phyloP scores from a whole-genome alignment of 768 basidiomycete genomes.

The Cystofilobasidium ferigula region DNA sequence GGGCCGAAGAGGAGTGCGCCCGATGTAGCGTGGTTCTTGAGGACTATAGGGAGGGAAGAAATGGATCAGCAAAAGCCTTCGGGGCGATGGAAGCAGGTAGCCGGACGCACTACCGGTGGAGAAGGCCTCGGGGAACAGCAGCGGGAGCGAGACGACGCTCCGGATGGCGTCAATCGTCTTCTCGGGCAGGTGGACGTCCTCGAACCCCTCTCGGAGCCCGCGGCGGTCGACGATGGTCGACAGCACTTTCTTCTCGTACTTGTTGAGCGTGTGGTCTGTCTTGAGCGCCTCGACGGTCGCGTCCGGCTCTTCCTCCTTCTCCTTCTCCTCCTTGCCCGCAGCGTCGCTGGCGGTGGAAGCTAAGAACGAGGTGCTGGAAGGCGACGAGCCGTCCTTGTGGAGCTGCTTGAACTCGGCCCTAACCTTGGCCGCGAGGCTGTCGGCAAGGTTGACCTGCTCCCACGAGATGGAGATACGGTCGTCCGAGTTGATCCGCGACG shows the following conservation, averaged over 20 bases:
- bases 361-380: no score
- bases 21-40: conserved; percentile 82
- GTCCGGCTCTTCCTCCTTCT: conserved; percentile 29
- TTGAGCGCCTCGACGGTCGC: conserved; percentile 60
- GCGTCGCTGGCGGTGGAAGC: no score
- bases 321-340: conserved; percentile 39
- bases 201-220: conserved; percentile 39
- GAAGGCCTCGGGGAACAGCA: conserved; percentile 79
- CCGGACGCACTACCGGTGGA: conserved; percentile 49
- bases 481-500: not conserved
- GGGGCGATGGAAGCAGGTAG: not conserved
- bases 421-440: not conserved
- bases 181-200: conserved; percentile 73
- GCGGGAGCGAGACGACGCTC: conserved; percentile 64
- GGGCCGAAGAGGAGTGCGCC: conserved; percentile 88
- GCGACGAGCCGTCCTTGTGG: no score
- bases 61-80: not conserved
- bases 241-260: conserved; percentile 69
- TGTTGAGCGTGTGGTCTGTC: conserved; percentile 61
- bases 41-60: conserved; percentile 38
- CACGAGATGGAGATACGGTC: not conserved
- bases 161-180: conserved; percentile 86
- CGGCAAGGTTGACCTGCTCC: not conserved
- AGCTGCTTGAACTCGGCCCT: not conserved
- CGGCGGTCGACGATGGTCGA: conserved; percentile 76